Conservation (phyloP, 176 grass and related monocot genomes). For the Puya raimondii region DNA sequence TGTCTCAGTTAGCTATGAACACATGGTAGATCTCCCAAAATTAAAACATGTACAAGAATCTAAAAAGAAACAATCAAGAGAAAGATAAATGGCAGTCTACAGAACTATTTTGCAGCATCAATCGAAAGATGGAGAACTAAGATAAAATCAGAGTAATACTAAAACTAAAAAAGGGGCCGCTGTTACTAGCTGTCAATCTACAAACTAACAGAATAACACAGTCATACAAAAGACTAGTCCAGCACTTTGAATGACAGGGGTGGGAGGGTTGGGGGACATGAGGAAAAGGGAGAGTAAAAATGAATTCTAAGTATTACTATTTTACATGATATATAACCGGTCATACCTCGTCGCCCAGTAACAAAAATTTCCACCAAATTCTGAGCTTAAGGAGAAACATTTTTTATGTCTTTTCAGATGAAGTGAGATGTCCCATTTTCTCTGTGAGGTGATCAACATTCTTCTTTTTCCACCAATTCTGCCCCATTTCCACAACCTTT, state of each 20-base stretch:
- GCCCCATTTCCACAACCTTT: constrained; percentile 20
- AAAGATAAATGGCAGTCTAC: too few relatives aligned
- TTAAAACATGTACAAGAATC: too few relatives aligned
- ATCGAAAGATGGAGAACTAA: too few relatives aligned
- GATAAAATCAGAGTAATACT: too few relatives aligned
- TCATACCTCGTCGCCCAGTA: neutral
- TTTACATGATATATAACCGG: neutral
- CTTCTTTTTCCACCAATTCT: constrained; percentile 50
- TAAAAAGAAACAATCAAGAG: too few relatives aligned
- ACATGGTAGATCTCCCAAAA: too few relatives aligned
- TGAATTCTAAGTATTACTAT: neutral
- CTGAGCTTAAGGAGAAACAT: constrained; percentile 4
- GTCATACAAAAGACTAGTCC: neutral
- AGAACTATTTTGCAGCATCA: too few relatives aligned
- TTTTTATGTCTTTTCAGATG: constrained; percentile 56
- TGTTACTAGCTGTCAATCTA: neutral
- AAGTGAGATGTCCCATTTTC: constrained; percentile 56
- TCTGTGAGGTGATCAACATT: constrained; percentile 45
- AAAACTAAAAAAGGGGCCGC: neutral
- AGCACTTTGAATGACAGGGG: neutral
- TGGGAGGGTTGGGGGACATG: too few relatives aligned
- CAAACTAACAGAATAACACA: neutral
- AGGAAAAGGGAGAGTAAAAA: neutral
- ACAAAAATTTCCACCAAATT: neutral
- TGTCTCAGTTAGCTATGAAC: too few relatives aligned